These are phyloP conservation scores for Collybia sp. DNA, from an alignment of 768 basidiomycete genomes.

Conservation along the genomic window DNA sequence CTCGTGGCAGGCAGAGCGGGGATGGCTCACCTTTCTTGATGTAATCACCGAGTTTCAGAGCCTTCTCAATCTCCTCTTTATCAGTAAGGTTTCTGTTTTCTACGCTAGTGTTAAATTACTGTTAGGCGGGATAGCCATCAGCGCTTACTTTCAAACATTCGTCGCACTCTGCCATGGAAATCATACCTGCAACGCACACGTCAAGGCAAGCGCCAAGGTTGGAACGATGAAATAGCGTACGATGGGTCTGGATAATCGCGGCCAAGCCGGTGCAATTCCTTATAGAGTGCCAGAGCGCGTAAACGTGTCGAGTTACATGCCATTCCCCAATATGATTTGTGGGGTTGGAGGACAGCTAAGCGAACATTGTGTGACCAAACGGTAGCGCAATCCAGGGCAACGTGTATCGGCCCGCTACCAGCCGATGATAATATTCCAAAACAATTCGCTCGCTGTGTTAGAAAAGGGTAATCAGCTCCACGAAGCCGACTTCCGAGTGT, in stretches of 20 bases:
- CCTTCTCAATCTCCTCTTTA: slow-evolving; percentile 69
- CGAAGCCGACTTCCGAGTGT: no score
- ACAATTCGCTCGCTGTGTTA: no score
- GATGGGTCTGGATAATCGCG: slow-evolving; percentile 79
- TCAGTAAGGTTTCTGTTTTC: slow-evolving; percentile 67
- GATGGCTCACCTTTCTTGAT: slow-evolving; percentile 73
- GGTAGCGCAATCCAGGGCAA: no score
- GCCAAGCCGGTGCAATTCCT: slow-evolving; percentile 76
- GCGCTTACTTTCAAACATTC: slow-evolving; percentile 67
- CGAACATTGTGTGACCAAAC: not conserved
- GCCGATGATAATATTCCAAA: no score
- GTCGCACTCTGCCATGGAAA: slow-evolving; percentile 69
- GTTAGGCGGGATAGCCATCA: not conserved
- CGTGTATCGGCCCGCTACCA: no score
- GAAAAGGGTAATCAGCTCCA: no score
- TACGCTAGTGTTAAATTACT: slow-evolving; percentile 19
- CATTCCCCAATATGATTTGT: slow-evolving; percentile 27
- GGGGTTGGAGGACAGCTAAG: not conserved
- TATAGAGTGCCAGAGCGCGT: slow-evolving; percentile 72
- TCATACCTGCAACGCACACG: slow-evolving; percentile 52
- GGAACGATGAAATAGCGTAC: slow-evolving; percentile 38
- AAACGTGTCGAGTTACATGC: slow-evolving; percentile 47
- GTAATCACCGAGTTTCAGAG: slow-evolving; percentile 72
- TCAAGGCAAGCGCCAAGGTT: slow-evolving; percentile 4
- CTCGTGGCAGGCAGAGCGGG: not conserved